Evolutionary conservation across 2,329 filamentous ascomycete genomes (phyloP).

Genomic region (Endoconidiophora polonica): DNA sequence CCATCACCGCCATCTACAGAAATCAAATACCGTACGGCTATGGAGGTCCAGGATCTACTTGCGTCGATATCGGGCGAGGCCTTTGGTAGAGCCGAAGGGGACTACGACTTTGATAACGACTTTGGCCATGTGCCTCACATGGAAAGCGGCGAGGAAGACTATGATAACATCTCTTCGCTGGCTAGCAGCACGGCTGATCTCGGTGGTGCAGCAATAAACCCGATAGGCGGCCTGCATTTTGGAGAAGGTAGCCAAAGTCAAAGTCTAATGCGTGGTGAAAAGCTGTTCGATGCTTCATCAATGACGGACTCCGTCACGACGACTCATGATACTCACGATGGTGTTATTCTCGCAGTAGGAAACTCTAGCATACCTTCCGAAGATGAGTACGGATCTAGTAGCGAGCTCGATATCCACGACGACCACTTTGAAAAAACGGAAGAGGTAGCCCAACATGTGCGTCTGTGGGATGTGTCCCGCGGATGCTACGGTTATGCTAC

Average conservation of each 20-base stretch:
- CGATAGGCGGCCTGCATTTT: not conserved
- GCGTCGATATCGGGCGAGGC: constrained; percentile 81
- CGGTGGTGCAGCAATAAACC: constrained; percentile 18
- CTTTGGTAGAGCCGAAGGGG: constrained; percentile 45
- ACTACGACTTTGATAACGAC: constrained; percentile 46
- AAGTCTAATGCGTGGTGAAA: constrained; percentile 19
- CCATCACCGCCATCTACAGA: constrained; percentile 69
- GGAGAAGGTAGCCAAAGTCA: not conserved
- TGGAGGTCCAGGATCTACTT: constrained; percentile 75
- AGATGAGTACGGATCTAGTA: constrained; percentile 27
- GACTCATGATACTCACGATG: constrained; percentile 22
- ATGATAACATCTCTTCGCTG: constrained; percentile 12
- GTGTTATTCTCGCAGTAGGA: constrained; percentile 19
- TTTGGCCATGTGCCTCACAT: constrained; percentile 39
- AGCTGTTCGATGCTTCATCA: constrained; percentile 30
- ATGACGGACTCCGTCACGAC: constrained; percentile 12
- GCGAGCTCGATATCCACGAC: constrained; percentile 56
- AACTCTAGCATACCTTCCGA: not conserved
- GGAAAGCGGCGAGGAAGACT: constrained; percentile 24
- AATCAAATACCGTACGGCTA: constrained; percentile 71
- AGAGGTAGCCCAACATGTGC: constrained; percentile 47
- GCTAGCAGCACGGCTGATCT: constrained; percentile 17
- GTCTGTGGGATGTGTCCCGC: constrained; percentile 62
- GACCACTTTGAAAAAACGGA: constrained; percentile 56
- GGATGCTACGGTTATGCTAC: constrained; percentile 58